A percentile compares a stretch with the other conserved stretches of the same genome.
Evolutionary conservation across 768 basidiomycete species (phyloP).

Genomic region (Auriculariales sp.): DNA sequence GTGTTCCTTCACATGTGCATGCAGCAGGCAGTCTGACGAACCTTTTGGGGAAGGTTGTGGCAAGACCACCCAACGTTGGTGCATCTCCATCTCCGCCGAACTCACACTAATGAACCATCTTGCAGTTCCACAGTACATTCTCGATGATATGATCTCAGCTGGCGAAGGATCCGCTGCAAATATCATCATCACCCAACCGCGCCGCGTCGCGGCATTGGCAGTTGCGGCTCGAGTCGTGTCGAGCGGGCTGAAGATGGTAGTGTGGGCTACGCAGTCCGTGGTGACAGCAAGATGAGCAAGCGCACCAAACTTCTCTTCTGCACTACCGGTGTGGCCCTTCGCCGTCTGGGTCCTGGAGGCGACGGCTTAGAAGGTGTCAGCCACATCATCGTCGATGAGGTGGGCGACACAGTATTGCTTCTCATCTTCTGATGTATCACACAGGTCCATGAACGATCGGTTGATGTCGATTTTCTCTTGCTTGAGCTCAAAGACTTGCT

Average conservation of each 20-base stretch:
- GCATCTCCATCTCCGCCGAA: background rate
- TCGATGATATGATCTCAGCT: conserved; percentile 62
- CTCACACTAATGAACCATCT: background rate
- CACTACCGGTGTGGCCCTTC: conserved; percentile 85
- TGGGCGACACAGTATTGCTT: conserved; percentile 14
- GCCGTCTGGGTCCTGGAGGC: conserved; percentile 53
- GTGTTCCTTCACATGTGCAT: conserved; percentile 19
- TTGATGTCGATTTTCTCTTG: conserved; percentile 82
- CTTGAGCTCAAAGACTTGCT: conserved; percentile 72
- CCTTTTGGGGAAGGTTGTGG: conserved; percentile 45
- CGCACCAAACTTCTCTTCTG: conserved; percentile 75
- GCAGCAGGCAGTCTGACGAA: background rate
- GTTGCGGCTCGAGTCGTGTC: conserved; percentile 76
- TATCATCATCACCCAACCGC: conserved; percentile 81
- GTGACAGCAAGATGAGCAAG: conserved; percentile 54
- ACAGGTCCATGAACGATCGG: conserved; percentile 82
- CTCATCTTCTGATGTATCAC: conserved; percentile 23
- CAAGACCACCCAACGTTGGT: conserved; percentile 74
- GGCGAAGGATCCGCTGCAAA: conserved; percentile 47
- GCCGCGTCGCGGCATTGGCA: conserved; percentile 77
- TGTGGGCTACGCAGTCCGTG: conserved; percentile 81
- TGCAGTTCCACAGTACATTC: conserved; percentile 75
- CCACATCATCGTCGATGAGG: conserved; percentile 87
- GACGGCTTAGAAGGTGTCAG: conserved; percentile 57
- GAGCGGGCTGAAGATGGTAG: conserved; percentile 66